Conservation (phyloP, 805 yeast species). For the Lipomyces mesembrius region DNA sequence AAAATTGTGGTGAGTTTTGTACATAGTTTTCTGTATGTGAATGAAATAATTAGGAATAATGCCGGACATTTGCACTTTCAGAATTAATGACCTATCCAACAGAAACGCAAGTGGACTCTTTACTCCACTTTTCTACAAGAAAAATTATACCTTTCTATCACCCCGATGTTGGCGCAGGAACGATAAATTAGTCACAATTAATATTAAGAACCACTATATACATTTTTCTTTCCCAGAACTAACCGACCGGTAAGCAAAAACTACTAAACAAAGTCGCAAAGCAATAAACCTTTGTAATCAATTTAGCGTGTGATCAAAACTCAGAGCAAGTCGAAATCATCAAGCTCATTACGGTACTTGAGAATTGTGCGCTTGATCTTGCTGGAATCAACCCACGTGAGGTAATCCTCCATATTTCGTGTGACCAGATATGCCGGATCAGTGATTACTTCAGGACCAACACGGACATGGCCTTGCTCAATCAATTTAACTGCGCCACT, state of each 20-base stretch:
- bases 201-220: background rate
- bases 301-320: background rate
- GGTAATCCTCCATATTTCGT: slow-evolving; percentile 89
- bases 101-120: too few species aligned
- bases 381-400: slow-evolving; percentile 96
- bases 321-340: slow-evolving; percentile 61
- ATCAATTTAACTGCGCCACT: slow-evolving; percentile 87
- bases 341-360: slow-evolving; percentile 74
- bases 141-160: too few species aligned
- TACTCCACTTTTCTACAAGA: too few species aligned
- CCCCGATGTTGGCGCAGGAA: background rate
- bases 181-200: background rate
- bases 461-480: slow-evolving; percentile 97
- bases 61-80: too few species aligned
- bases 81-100: too few species aligned
- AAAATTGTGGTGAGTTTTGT: background rate
- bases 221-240: background rate
- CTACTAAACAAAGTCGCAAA: background rate
- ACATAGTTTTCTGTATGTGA: background rate
- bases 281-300: background rate
- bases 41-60: too few species aligned
- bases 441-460: slow-evolving; percentile 93
- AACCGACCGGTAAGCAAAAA: background rate
- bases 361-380: slow-evolving; percentile 90
- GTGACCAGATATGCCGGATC: slow-evolving; percentile 96